Evolutionary conservation across 163 green algal genomes (phyloP).

Genomic region (Picocystis sp.): DNA sequence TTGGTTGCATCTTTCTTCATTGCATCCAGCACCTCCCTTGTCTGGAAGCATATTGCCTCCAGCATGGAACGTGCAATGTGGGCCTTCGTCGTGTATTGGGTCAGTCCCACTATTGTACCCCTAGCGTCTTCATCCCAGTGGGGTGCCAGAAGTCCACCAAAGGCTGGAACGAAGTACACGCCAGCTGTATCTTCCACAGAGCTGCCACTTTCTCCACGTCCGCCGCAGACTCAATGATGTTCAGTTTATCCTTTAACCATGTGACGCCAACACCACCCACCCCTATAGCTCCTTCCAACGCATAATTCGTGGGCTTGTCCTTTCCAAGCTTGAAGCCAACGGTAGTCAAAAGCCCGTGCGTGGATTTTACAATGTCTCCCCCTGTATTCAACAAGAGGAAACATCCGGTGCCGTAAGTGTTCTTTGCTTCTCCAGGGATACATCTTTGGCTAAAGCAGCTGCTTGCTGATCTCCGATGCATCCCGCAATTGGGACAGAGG

Average conservation of each 20-base stretch:
- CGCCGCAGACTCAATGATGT: constrained; percentile 25
- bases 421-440: constrained; percentile 67
- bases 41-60: constrained; percentile 84
- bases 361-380: constrained; percentile 35
- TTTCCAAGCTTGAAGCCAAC: constrained; percentile 7
- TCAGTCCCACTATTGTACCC: constrained; percentile 61
- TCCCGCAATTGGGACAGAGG: constrained; percentile 67
- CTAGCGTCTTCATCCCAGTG: constrained; percentile 70
- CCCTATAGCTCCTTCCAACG: constrained; percentile 78
- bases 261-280: constrained; percentile 67
- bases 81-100: constrained; percentile 36
- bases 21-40: constrained; percentile 74
- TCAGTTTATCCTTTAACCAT: constrained; percentile 57
- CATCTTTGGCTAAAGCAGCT: constrained; percentile 80
- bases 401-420: constrained; percentile 94
- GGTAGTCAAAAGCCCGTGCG: constrained; percentile 64
- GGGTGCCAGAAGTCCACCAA: constrained; percentile 77
- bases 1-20: constrained; percentile 55
- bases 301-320: constrained; percentile 38
- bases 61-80: constrained; percentile 80
- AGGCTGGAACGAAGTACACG: constrained; percentile 91
- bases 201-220: constrained; percentile 56
- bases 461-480: constrained; percentile 90
- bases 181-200: constrained; percentile 33
- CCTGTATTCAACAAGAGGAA: constrained; percentile 94